phyloP scores from a whole-genome alignment of 306 rosid genomes.

The Quercus parvula region DNA sequence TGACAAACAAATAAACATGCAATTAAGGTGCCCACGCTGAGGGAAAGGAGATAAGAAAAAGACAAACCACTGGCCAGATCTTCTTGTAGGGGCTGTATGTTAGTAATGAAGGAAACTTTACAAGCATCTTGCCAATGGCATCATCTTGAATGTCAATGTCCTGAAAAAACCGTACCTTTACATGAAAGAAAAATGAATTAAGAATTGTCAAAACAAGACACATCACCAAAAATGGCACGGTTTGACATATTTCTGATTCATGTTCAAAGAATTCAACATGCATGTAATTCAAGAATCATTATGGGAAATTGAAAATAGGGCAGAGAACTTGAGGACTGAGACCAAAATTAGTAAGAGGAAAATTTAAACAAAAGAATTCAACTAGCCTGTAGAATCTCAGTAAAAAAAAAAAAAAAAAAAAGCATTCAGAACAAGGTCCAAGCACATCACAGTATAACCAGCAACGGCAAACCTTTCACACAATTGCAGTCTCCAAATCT shows the following conservation, averaged over 20 bases:
- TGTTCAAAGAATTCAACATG: neutral
- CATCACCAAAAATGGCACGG: slow-evolving; percentile 3
- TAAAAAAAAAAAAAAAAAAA: neutral
- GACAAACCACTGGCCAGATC: slow-evolving; percentile 84
- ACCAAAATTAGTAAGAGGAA: slow-evolving; percentile 2
- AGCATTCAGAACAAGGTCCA: neutral
- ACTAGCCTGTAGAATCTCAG: neutral
- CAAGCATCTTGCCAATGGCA: slow-evolving; percentile 92
- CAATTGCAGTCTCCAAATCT: slow-evolving; percentile 70
- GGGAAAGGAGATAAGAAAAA: slow-evolving; percentile 20
- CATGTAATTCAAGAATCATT: slow-evolving; percentile 9
- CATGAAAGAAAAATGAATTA: slow-evolving; percentile 12
- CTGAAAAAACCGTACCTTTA: slow-evolving; percentile 75
- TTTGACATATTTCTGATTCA: neutral
- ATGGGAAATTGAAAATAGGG: slow-evolving; percentile 1
- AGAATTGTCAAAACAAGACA: slow-evolving; percentile 15
- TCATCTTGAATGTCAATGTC: slow-evolving; percentile 74
- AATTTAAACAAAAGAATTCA: neutral
- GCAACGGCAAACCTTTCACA: slow-evolving; percentile 65
- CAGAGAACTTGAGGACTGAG: slow-evolving; percentile 1
- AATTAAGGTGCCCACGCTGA: too few species aligned
- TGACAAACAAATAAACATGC: neutral
- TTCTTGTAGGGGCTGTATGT: slow-evolving; percentile 88
- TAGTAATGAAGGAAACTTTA: slow-evolving; percentile 75
- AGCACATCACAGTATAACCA: neutral